Conservation (phyloP, 2,329 filamentous ascomycete genomes). For the Colletotrichum spinosum region DNA sequence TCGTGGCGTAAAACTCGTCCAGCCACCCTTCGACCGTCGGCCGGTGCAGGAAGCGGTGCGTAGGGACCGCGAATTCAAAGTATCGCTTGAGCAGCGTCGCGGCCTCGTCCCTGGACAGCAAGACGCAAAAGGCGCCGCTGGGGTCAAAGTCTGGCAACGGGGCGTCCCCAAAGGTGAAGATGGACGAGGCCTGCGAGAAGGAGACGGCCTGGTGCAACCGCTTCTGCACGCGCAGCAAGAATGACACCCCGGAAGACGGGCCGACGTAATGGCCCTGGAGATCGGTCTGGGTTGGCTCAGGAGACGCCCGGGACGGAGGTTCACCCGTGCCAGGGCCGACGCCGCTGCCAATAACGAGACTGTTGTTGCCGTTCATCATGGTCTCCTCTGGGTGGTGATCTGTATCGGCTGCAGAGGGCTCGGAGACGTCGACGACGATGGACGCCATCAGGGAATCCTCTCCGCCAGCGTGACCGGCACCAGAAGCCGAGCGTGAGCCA, state of each 20-base stretch:
- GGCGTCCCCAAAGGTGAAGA: constrained; percentile 63
- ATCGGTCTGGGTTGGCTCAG: constrained; percentile 46
- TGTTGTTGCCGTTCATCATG: constrained; percentile 25
- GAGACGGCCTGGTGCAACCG: constrained; percentile 40
- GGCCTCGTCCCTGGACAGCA: constrained; percentile 53
- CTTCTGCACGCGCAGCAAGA: constrained; percentile 46
- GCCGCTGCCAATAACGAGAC: constrained; percentile 5
- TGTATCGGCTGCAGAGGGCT: constrained; percentile 1
- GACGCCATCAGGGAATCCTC: constrained; percentile 17
- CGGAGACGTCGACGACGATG: constrained; percentile 16
- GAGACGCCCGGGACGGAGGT: constrained; percentile 57
- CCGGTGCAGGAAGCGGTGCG: constrained; percentile 66
- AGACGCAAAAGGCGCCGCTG: constrained; percentile 47
- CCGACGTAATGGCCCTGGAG: constrained; percentile 48
- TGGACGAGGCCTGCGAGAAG: constrained; percentile 52
- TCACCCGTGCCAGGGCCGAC: constrained; percentile 46
- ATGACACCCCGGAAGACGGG: constrained; percentile 46
- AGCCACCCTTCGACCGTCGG: constrained; percentile 63
- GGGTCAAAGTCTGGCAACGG: constrained; percentile 56
- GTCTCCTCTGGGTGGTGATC: constrained; percentile 8
- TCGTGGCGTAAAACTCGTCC: constrained; percentile 53
- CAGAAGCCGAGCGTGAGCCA: neutral
- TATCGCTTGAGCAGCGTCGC: constrained; percentile 59
- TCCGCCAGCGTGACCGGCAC: constrained; percentile 4
- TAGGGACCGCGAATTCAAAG: constrained; percentile 68